A percentile compares a stretch with the other conserved stretches of the same genome.
Conservation (phyloP, 768 basidiomycete species). For the Saitozyma sp. region DNA sequence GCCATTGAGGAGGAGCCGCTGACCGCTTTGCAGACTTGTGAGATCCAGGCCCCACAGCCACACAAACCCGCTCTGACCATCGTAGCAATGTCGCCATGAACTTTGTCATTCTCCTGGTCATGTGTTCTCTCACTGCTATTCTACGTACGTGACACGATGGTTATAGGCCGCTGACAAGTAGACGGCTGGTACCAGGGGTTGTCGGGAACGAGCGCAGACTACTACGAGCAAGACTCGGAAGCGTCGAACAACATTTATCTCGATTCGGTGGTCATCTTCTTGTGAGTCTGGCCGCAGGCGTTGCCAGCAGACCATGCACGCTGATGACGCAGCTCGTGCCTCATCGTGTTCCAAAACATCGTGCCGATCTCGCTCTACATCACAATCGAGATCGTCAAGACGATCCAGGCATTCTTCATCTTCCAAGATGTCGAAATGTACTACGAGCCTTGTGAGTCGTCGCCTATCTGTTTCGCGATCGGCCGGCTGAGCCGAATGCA, state of each 20-base stretch:
- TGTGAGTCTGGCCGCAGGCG: constrained; percentile 60
- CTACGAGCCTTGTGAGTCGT: constrained; percentile 62
- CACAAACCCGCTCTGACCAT: constrained; percentile 5
- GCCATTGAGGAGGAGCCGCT: not conserved
- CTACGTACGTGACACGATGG: constrained; percentile 25
- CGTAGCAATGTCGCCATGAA: constrained; percentile 94
- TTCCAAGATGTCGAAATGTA: constrained; percentile 96
- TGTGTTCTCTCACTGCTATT: constrained; percentile 75
- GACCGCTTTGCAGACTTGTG: constrained; percentile 15
- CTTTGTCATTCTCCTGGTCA: constrained; percentile 71
- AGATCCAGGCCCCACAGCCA: not conserved
- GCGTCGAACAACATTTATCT: constrained; percentile 64
- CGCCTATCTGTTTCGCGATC: not conserved
- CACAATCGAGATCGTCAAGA: constrained; percentile 97
- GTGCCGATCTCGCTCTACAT: constrained; percentile 95
- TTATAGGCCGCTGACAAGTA: constrained; percentile 46
- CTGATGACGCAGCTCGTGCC: constrained; percentile 66
- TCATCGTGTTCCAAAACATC: constrained; percentile 97
- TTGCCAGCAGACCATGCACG: constrained; percentile 1
- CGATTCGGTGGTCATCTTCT: constrained; percentile 85
- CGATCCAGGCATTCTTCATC: constrained; percentile 95
- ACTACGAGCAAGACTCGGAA: constrained; percentile 70
- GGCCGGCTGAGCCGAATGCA: constrained; percentile 12
- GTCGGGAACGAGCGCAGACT: constrained; percentile 65
- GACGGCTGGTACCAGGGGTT: constrained; percentile 70